These are phyloP conservation scores for Colletotrichum australisinense DNA, from an alignment of 2,329 filamentous ascomycete genomes.

Conservation along the genomic window DNA sequence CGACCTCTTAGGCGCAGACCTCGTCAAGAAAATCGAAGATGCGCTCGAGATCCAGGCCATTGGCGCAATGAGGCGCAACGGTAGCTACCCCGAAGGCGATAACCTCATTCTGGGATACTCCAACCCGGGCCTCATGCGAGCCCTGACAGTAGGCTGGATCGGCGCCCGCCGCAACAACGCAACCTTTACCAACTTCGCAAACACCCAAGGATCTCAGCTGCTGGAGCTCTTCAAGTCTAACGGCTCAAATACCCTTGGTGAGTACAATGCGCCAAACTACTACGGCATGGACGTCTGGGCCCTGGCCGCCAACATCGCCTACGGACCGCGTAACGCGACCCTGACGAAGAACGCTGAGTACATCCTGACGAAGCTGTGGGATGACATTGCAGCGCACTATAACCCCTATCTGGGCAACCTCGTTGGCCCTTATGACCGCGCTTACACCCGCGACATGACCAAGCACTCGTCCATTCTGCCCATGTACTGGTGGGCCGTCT, in stretches of 20 bases:
- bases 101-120: conserved; percentile 53
- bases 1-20: conserved; percentile 43
- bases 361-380: conserved; percentile 47
- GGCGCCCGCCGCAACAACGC: conserved; percentile 50
- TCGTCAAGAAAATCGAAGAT: conserved; percentile 49
- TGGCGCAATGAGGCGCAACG: conserved; percentile 53
- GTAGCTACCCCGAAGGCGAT: conserved; percentile 50
- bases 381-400: conserved; percentile 49
- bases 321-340: conserved; percentile 44
- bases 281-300: conserved; percentile 55
- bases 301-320: conserved; percentile 50
- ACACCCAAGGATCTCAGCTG: conserved; percentile 44
- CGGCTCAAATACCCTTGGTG: conserved; percentile 47
- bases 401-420: conserved; percentile 49
- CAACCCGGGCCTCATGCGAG: conserved; percentile 55
- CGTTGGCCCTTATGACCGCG: conserved; percentile 50
- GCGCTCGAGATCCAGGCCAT: conserved; percentile 49
- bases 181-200: conserved; percentile 49
- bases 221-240: conserved; percentile 45
- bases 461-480: conserved; percentile 53
- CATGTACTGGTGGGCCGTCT: conserved; percentile 56
- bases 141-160: conserved; percentile 53
- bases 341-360: conserved; percentile 43
- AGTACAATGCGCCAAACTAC: conserved; percentile 55
- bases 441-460: conserved; percentile 52